Evolutionary conservation across 352 stramenopile genomes (phyloP), one percentile per base, ranked within the genome.

Genomic region (Globisporangium paroecandrum): DNA sequence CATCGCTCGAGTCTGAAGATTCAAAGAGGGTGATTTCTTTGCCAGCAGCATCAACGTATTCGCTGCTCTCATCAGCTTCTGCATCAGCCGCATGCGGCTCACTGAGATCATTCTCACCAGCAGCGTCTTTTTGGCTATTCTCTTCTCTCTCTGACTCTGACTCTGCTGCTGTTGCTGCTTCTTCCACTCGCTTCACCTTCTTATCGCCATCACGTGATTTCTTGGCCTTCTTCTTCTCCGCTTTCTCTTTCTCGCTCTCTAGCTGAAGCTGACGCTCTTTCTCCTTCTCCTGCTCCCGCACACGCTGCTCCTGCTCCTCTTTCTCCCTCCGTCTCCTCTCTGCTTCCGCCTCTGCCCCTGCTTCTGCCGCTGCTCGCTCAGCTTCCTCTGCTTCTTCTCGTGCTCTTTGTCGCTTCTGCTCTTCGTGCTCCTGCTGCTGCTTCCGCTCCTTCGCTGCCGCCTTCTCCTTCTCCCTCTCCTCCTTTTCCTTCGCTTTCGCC

Each of bases 351-450:
- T 51, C 56, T 86, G 59, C 61, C 85, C 57, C 53, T 69, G 43
- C 13, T 87, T 51, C 61, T 86, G 62, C 61, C 84, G 59, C 53
- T 69, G 43, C 13, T 87, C 63, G 49, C 66, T 83, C 8, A 53
- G 66, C 58, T 76, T 79, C 6, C 32, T 38, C 32, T 38, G 32
- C 32, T 60, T 67, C 62, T 77, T 60, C 25, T 57, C 68, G 27
- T 15, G 47, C 25, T 61, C 63, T 32, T 46, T 27, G 25, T 27
- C 20, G 56, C 58, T 86, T 62, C 55, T 69, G 43, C 12, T 87
- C 65, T 38, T 69, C 55, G 3, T 72, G 75, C 32, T 83, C 70
- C 51, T 79, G 66, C 38, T 64, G 53, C 9, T 22, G 64, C 34
- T 61, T 34, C 10, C 54, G 60, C 20, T 81, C 71, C 1, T 65